Evolutionary conservation across 352 stramenopile genomes (phyloP), one percentile per base, ranked within the genome.

Genomic region (Globisporangium viniferum): DNA sequence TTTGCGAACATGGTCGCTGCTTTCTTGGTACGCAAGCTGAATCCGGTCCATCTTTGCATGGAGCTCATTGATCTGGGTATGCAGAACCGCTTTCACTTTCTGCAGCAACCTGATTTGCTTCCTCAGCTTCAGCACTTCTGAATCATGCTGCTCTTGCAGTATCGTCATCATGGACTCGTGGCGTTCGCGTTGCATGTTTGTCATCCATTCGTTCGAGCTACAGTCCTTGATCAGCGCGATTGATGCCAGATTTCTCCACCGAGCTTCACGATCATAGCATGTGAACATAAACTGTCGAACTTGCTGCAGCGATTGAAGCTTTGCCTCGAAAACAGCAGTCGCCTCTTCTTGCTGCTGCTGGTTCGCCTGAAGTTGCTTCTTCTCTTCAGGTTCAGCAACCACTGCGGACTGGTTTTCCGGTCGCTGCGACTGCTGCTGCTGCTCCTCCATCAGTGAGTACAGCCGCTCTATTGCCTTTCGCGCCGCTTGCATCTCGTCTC

Each of bases 201-300:
- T 90, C 77, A 94, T 88, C 86, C 86, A 94, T 46, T 88, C 77
- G 31, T 91, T 75, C 1, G 84, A 92, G 0, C 76, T 75, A 24
- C 66, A 78, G 71, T 90, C 81, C 12, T 86, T 82, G n/a, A 90
- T 72, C 14, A 91, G 64, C 20, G 80, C 66, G 9, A 78, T 72
- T 0, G 73, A 68, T 20, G 79, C 79, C 14, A 94, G 64, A 7
- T 53, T 55, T 12, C 84, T 73, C 86, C 86, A 93, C 8, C 84
- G 84, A 36, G 69, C 63, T 60, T 94, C 86, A 2, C 84, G 82
- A 6, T 84, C 79, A 68, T 93, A 93, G 63, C 83, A 90, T 31
- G 83, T 61, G 31, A 90, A 33, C 29, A 92, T 62, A 63, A 88
- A 89, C 41, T 82, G 72, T 1, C 86, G 73, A 20, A 82, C 67